A percentile compares a stretch with the other conserved stretches of the same genome.
Evolutionary conservation across 1,284 basidiomycete species (phyloP).

Genomic region (Cystobasidiaceae sp.): DNA sequence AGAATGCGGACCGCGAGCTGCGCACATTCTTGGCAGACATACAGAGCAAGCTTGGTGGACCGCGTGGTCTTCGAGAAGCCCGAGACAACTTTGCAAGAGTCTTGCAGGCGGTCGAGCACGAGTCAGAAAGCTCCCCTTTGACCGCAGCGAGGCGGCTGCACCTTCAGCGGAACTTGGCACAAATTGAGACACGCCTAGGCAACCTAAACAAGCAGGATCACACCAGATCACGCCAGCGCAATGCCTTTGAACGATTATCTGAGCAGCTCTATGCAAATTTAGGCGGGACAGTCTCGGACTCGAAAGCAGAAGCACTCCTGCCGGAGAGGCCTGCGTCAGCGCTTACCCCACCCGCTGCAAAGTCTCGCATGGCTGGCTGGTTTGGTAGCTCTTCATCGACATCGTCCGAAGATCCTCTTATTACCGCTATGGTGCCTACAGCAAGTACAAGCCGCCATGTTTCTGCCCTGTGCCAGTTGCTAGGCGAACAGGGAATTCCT

Average conservation of each 20-base stretch:
- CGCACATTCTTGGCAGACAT: background rate
- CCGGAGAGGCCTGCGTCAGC: too few species aligned
- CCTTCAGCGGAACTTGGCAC: background rate
- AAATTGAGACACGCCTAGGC: background rate
- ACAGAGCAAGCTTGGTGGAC: conserved; percentile 14
- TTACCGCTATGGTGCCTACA: too few species aligned
- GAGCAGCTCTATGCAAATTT: background rate
- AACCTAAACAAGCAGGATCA: background rate
- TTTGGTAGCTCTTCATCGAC: too few species aligned
- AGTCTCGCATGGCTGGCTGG: too few species aligned
- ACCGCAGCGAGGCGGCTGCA: background rate
- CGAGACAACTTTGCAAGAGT: background rate
- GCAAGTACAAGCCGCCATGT: too few species aligned
- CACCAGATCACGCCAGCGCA: background rate
- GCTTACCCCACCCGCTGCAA: too few species aligned
- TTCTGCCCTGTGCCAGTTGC: too few species aligned
- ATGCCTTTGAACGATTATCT: background rate
- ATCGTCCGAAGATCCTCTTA: too few species aligned
- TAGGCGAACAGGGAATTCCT: too few species aligned
- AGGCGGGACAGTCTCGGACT: background rate
- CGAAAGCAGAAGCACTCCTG: background rate
- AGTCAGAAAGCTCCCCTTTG: background rate
- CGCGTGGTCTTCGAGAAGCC: conserved; percentile 7
- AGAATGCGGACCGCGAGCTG: background rate
- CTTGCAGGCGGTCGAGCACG: background rate